Evolutionary conservation across 1,284 basidiomycete species (phyloP).

Genomic region (Ganoderma boninense): DNA sequence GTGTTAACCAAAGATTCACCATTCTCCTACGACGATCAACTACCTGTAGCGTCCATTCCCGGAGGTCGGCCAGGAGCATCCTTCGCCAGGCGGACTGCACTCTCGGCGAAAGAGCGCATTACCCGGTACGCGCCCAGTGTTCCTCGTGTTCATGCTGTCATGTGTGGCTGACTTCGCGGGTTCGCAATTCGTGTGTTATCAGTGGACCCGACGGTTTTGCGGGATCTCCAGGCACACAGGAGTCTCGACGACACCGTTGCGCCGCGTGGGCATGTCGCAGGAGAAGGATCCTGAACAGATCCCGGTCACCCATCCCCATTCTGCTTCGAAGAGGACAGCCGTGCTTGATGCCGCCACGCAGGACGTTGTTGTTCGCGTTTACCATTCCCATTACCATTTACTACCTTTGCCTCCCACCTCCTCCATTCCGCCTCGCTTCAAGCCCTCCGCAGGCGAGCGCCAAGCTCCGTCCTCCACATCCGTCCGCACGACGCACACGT

Average conservation of each 20-base stretch:
- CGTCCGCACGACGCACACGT: conserved; percentile 8
- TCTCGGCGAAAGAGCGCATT: conserved; percentile 87
- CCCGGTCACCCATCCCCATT: conserved; percentile 5
- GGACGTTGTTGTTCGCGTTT: conserved; percentile 30
- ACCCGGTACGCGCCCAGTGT: conserved; percentile 66
- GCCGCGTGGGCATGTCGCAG: conserved; percentile 25
- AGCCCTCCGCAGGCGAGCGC: not conserved
- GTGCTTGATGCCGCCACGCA: conserved; percentile 31
- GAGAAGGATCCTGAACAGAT: conserved; percentile 22
- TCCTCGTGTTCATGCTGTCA: not conserved
- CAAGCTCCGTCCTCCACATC: not conserved
- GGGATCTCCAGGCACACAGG: conserved; percentile 87
- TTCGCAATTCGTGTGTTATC: conserved; percentile 29
- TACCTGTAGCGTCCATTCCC: conserved; percentile 64
- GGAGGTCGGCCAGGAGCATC: conserved; percentile 62
- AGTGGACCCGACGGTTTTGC: conserved; percentile 90
- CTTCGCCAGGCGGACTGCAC: conserved; percentile 67
- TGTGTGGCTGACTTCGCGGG: conserved; percentile 14
- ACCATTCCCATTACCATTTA: conserved; percentile 6
- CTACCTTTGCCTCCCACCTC: not conserved
- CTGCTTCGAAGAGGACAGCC: conserved; percentile 29
- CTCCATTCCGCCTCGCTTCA: not conserved
- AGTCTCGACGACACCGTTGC: conserved; percentile 70
- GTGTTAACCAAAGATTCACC: conserved; percentile 31
- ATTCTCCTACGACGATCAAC: conserved; percentile 26